These are phyloP conservation scores for Aureobasidium sp. DNA, from an alignment of 2,329 filamentous ascomycete genomes.

Conservation along the genomic window DNA sequence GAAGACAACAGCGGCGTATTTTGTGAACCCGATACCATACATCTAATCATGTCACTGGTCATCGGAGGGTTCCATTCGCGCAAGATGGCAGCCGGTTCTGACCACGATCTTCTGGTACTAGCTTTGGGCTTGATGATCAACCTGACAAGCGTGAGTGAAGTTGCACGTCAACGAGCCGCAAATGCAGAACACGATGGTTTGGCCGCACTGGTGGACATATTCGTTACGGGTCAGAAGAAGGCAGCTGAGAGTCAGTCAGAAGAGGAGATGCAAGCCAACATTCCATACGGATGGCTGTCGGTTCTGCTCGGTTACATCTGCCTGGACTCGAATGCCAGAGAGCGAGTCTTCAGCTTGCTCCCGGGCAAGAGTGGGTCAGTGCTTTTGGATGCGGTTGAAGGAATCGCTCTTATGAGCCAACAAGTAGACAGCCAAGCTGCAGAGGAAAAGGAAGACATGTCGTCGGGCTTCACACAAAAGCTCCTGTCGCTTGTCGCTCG, in stretches of 20 bases:
- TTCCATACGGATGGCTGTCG: constrained; percentile 79
- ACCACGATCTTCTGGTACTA: constrained; percentile 67
- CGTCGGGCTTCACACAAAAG: constrained; percentile 46
- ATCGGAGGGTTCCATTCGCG: constrained; percentile 24
- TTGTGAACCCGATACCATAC: constrained; percentile 47
- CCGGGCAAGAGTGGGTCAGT: constrained; percentile 42
- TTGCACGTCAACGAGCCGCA: constrained; percentile 36
- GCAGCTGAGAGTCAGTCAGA: constrained; percentile 56
- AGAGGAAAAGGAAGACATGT: constrained; percentile 41
- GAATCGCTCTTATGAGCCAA: constrained; percentile 56
- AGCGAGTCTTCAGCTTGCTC: constrained; percentile 29
- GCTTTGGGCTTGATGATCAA: constrained; percentile 81
- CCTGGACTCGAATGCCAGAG: constrained; percentile 44
- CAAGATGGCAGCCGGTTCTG: constrained; percentile 39
- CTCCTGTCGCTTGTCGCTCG: constrained; percentile 46
- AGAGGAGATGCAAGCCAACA: constrained; percentile 66
- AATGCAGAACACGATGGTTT: constrained; percentile 19
- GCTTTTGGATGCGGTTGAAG: constrained; percentile 52
- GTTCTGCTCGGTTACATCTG: constrained; percentile 78
- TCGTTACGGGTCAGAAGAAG: constrained; percentile 25
- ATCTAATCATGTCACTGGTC: constrained; percentile 28
- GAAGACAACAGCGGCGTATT: constrained; percentile 62
- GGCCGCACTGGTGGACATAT: constrained; percentile 23
- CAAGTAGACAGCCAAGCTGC: constrained; percentile 49
- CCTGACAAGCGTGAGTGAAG: constrained; percentile 68